Conservation (phyloP, 2,329 filamentous ascomycete genomes). For the Nectriaceae sp. region DNA sequence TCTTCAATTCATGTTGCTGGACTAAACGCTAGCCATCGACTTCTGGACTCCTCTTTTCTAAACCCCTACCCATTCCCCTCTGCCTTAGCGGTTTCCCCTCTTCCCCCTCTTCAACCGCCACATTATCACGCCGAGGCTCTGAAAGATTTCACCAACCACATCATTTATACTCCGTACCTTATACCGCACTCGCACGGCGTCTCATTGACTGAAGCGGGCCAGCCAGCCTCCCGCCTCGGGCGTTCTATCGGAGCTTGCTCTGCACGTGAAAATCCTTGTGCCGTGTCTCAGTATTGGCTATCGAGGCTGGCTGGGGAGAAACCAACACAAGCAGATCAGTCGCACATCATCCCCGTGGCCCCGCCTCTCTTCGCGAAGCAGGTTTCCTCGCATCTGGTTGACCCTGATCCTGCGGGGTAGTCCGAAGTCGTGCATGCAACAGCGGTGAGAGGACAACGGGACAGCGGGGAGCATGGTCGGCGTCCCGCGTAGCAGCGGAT, state of each 20-base stretch:
- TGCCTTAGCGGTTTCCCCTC: neutral
- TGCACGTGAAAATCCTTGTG: neutral
- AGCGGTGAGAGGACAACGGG: conserved; percentile 28
- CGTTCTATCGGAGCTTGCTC: neutral
- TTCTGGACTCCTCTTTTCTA: too few relatives aligned
- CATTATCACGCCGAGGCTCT: too few relatives aligned
- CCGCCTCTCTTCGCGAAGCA: conserved; percentile 7
- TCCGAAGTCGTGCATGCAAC: conserved; percentile 18
- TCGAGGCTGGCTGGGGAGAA: conserved; percentile 5
- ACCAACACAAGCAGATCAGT: conserved; percentile 4
- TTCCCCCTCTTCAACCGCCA: neutral
- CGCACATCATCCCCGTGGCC: conserved; percentile 5
- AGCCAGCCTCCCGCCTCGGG: neutral
- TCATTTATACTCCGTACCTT: too few relatives aligned
- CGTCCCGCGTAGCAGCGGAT: conserved; percentile 39
- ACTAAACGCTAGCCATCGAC: too few relatives aligned
- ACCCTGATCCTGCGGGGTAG: conserved; percentile 10
- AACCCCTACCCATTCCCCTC: neutral
- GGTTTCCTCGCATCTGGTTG: neutral
- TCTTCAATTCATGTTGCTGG: too few relatives aligned
- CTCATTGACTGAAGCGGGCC: neutral
- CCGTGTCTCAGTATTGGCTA: neutral
- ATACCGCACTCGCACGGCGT: neutral
- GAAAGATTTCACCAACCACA: too few relatives aligned
- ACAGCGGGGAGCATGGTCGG: conserved; percentile 35